Conservation (phyloP, 139 green algal species). For the Chlamydomonas sp. region DNA sequence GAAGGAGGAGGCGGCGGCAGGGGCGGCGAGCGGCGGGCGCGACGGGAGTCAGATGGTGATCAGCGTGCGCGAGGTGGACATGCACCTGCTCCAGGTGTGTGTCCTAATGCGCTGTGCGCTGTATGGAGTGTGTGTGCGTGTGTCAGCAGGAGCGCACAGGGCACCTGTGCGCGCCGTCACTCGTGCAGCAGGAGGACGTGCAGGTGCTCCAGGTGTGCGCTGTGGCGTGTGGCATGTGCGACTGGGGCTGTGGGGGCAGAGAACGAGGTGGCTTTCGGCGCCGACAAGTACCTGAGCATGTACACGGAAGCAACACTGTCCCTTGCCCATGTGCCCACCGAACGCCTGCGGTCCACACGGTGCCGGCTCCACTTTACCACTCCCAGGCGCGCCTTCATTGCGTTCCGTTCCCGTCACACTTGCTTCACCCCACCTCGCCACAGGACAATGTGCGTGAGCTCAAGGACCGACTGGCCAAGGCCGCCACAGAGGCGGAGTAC, state of each 20-base stretch:
- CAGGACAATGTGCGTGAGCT: conserved; percentile 39
- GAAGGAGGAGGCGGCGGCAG: background rate
- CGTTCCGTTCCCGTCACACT: no score
- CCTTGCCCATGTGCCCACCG: no score
- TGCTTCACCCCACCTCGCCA: background rate
- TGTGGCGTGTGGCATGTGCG: background rate
- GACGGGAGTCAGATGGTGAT: conserved; percentile 25
- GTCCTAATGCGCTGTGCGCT: no score
- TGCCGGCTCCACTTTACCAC: no score
- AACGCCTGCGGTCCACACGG: no score
- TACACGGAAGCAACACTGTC: no score
- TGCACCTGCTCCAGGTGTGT: conserved; percentile 27
- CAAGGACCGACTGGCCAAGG: conserved; percentile 48
- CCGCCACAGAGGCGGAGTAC: conserved; percentile 45
- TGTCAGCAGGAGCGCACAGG: no score
- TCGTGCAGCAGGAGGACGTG: conserved; percentile 39
- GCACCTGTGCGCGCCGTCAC: no score
- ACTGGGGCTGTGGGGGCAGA: background rate
- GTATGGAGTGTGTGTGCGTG: no score
- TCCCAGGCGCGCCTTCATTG: no score
- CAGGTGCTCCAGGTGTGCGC: conserved; percentile 15
- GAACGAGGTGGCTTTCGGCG: no score
- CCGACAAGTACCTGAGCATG: no score
- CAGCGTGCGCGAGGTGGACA: conserved; percentile 39
- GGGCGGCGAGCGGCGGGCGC: background rate